These are phyloP conservation scores for Hippophae tibetana DNA, from an alignment of 306 rosid genomes.

Conservation along the genomic window DNA sequence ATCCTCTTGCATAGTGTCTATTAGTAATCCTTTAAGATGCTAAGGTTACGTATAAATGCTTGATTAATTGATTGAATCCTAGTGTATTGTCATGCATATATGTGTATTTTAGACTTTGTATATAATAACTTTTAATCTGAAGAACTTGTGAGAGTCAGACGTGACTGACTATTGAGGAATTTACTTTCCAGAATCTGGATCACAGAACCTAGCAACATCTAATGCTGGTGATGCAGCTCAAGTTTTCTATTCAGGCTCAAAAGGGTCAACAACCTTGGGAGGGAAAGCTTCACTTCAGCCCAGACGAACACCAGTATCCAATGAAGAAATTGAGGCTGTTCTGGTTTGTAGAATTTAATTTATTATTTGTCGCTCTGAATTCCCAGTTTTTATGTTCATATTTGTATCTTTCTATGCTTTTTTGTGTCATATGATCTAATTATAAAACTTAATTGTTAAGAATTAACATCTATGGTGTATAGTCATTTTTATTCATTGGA, in stretches of 20 bases:
- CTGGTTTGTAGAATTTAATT: conserved; percentile 47
- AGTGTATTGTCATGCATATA: no score
- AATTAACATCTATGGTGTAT: no score
- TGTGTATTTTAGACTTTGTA: not conserved
- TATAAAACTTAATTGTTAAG: no score
- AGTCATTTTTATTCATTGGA: no score
- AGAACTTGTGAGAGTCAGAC: not conserved
- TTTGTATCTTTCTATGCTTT: not conserved
- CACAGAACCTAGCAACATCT: conserved; percentile 27
- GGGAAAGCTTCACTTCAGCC: conserved; percentile 97
- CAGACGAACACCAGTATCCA: conserved; percentile 70
- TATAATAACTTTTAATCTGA: not conserved
- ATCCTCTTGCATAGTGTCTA: not conserved
- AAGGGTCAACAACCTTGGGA: conserved; percentile 38
- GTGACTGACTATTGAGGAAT: not conserved
- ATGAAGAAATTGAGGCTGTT: conserved; percentile 86
- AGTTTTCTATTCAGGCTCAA: conserved; percentile 43
- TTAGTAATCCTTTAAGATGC: no score
- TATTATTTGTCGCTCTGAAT: conserved; percentile 2
- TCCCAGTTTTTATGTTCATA: not conserved
- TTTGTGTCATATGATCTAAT: not conserved
- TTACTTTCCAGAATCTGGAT: conserved; percentile 44
- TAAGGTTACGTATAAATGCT: no score
- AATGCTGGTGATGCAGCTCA: conserved; percentile 25
- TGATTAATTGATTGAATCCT: no score